A percentile compares a stretch with the other conserved stretches of the same genome.
Evolutionary conservation across 139 green algal genomes (phyloP).

Genomic region (Volvox reticuliferus): DNA sequence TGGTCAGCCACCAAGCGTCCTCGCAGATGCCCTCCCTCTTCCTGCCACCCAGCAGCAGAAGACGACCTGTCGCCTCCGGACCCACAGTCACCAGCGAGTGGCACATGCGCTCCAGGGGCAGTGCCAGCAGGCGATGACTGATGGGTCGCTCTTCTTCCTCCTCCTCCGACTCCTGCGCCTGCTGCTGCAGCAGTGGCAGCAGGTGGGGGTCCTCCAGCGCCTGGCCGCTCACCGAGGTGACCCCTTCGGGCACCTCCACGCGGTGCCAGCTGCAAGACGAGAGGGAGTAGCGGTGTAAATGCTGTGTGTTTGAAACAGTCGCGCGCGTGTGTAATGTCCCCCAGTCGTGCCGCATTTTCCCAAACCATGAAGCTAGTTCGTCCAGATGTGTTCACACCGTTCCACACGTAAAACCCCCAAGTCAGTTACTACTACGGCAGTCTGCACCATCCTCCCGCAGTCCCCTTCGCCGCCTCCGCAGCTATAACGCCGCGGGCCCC

Average conservation of each 20-base stretch:
- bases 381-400: too few species aligned
- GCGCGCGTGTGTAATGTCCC: too few species aligned
- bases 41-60: conserved; percentile 78
- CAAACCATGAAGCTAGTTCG: too few species aligned
- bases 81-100: conserved; percentile 70
- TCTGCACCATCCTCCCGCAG: too few species aligned
- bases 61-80: conserved; percentile 46
- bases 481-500: too few species aligned
- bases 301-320: background rate
- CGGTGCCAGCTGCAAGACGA: conserved; percentile 36
- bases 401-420: too few species aligned
- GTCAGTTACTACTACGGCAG: too few species aligned
- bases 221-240: background rate
- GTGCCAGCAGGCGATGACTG: conserved; percentile 7
- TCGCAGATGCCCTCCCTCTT: conserved; percentile 66
- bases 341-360: too few species aligned
- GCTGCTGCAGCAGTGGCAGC: conserved; percentile 24
- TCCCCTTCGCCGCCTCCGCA: too few species aligned
- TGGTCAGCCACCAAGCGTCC: conserved; percentile 65
- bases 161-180: background rate
- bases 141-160: background rate
- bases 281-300: background rate
- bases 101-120: conserved; percentile 70
- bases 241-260: conserved; percentile 25
- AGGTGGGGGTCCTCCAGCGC: conserved; percentile 14